These are phyloP conservation scores for Hericium coralloides DNA, from an alignment of 768 basidiomycete genomes.

Conservation along the genomic window DNA sequence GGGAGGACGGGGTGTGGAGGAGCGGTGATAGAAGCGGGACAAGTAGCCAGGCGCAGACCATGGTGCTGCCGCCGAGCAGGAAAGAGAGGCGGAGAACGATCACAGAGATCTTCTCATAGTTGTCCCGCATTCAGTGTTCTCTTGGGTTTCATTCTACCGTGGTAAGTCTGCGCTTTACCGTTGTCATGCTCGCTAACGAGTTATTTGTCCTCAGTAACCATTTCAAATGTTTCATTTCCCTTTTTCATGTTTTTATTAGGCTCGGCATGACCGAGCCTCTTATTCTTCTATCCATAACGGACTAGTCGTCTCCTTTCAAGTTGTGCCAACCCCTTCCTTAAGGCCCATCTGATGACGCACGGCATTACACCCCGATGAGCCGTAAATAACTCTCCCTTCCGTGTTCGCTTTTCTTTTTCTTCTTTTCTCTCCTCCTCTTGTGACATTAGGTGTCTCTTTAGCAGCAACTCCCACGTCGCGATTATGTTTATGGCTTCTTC, in stretches of 20 bases:
- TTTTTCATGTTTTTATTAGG: constrained; percentile 1
- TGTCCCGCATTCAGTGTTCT: not conserved
- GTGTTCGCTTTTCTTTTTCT: not conserved
- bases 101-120: constrained; percentile 38
- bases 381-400: not conserved
- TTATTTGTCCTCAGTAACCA: not conserved
- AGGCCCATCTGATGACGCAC: not conserved
- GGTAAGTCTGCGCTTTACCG: too few relatives aligned
- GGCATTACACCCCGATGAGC: not conserved
- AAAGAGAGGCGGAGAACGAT: constrained; percentile 41
- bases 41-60: constrained; percentile 25
- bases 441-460: not conserved
- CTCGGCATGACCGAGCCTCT: not conserved
- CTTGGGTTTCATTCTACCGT: not conserved
- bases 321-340: not conserved
- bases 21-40: constrained; percentile 34
- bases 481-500: not conserved
- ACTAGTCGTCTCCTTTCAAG: not conserved
- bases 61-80: constrained; percentile 22
- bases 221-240: not conserved
- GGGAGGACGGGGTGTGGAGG: constrained; percentile 20
- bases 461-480: not conserved
- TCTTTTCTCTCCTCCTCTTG: not conserved
- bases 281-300: not conserved
- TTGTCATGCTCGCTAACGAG: too few relatives aligned